Evolutionary conservation across 192 early-diverging fungal species (phyloP), one percentile per base, ranked within the genome.

Genomic region (Blastocladiella britannica): DNA sequence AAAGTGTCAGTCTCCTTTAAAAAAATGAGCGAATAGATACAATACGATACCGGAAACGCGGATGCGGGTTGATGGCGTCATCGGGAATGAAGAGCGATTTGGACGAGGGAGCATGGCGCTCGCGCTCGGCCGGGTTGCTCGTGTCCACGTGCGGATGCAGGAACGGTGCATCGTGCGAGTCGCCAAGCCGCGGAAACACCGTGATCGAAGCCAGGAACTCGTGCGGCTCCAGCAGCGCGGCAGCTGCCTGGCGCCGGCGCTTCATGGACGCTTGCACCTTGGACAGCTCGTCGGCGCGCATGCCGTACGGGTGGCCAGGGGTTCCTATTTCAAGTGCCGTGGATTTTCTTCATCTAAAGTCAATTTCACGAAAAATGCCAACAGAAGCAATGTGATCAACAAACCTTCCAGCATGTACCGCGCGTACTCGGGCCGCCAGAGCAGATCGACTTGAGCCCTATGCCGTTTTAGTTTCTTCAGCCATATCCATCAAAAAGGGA

Each of bases 341-440:
- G 51, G 58, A 54, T 47, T 56, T 63, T 59, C 30, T 12, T 28
- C n/a, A 29, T 30, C 28, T 9, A 15, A 6, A 26, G 24, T 31
- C 43, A 63, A 59, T 59, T 57, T 57, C 29, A 9, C 28, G 22
- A 31, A 26, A 63, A 12, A 28, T 23, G 28, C 25, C 29, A 28
- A 55, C 26, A 55, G 5, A 24, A 55, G 6, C 4, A 4, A 55
- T 5, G 4, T 31, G 25, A 6, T 26, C n/a, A 37, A 20, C 43
- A 53, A 70, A 72, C 76, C 79, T 72, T 97, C 93, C 61, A 94
- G 70, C 94, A 98, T 98, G 72, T 84, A 98, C 26, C 89, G 75
- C 20, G 87, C 94, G 67, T 90, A 98, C 66, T 98, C 94, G 29
- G 91, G 91, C 62, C 86, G 78, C 92, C 93, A 98, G 25, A 87